Percentiles rank a stretch among this genome's conserved stretches.
Evolutionary conservation across 2,329 filamentous ascomycete genomes (phyloP).

Genomic region (Helotiales sp.): DNA sequence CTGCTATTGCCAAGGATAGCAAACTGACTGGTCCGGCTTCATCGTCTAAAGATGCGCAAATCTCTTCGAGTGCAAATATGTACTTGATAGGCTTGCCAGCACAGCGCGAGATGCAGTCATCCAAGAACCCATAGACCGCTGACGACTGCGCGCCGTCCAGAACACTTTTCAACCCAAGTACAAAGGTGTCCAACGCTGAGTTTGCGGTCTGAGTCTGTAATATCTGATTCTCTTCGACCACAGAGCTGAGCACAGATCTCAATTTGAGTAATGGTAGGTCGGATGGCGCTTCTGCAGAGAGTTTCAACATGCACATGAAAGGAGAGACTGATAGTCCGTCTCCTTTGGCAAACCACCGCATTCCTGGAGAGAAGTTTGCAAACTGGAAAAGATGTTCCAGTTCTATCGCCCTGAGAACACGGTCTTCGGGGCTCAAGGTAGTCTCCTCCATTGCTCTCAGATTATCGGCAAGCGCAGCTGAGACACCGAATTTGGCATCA

Average conservation of each 20-base stretch:
- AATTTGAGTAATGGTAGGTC: conserved; percentile 57
- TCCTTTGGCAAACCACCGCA: conserved; percentile 87
- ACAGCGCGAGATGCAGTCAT: conserved; percentile 81
- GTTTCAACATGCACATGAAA: conserved; percentile 71
- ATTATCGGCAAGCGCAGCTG: conserved; percentile 71
- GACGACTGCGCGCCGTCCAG: conserved; percentile 45
- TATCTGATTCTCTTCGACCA: conserved; percentile 70
- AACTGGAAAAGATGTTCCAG: conserved; percentile 82
- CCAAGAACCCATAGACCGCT: conserved; percentile 71
- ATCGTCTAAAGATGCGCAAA: conserved; percentile 45
- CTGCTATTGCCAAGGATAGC: conserved; percentile 70
- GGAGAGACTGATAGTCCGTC: conserved; percentile 69
- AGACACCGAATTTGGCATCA: conserved; percentile 87
- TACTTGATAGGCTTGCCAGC: conserved; percentile 82
- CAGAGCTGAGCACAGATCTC: conserved; percentile 60
- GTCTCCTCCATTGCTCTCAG: conserved; percentile 65
- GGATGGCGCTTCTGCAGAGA: conserved; percentile 56
- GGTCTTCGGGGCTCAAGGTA: conserved; percentile 48
- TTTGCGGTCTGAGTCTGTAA: conserved; percentile 53
- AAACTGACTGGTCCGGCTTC: conserved; percentile 60
- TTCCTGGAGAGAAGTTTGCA: conserved; percentile 78
- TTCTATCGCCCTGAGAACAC: conserved; percentile 69
- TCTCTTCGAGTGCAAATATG: conserved; percentile 69
- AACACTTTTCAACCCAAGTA: conserved; percentile 44
- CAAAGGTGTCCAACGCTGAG: conserved; percentile 54